Evolutionary conservation across 768 basidiomycete genomes (phyloP).

Genomic region (Gymnopilus junonius): DNA sequence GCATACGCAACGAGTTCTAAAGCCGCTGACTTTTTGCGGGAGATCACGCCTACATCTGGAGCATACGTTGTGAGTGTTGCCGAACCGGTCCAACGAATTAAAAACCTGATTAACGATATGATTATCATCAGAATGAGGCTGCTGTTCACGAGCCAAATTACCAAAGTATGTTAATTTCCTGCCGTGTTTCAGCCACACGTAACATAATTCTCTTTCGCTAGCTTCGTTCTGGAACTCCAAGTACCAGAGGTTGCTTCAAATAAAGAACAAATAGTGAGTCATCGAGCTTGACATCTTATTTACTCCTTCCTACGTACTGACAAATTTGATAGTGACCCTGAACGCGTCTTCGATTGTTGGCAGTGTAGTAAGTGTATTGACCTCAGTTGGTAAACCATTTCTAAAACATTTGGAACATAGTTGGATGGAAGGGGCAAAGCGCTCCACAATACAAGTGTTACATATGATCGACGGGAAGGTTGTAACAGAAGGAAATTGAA

Average conservation of each 20-base stretch:
- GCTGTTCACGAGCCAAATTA: slow-evolving; percentile 31
- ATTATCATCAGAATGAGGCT: slow-evolving; percentile 26
- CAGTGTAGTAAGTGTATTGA: slow-evolving; percentile 27
- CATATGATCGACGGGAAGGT: no score
- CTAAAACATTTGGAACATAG: not conserved
- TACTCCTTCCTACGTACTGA: not conserved
- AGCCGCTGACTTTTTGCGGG: slow-evolving; percentile 23
- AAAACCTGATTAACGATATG: not conserved
- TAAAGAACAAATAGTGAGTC: slow-evolving; percentile 33
- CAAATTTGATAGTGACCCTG: slow-evolving; percentile 23
- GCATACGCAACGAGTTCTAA: slow-evolving; percentile 21
- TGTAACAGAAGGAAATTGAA: no score
- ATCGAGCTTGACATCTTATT: not conserved
- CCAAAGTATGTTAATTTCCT: slow-evolving; percentile 18
- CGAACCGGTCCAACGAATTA: not conserved
- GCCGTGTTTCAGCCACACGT: not conserved
- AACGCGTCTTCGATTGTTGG: slow-evolving; percentile 32
- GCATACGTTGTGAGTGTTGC: slow-evolving; percentile 26
- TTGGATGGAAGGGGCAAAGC: slow-evolving; percentile 23
- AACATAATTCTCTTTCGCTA: not conserved
- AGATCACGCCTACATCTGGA: slow-evolving; percentile 29
- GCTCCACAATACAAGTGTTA: slow-evolving; percentile 23
- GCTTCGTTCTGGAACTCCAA: slow-evolving; percentile 30
- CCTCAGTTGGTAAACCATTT: not conserved
- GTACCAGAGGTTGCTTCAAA: slow-evolving; percentile 23